Base-by-base conservation (phyloP, 805 yeast genomes). In the Teunomyces panamensis region DNA sequence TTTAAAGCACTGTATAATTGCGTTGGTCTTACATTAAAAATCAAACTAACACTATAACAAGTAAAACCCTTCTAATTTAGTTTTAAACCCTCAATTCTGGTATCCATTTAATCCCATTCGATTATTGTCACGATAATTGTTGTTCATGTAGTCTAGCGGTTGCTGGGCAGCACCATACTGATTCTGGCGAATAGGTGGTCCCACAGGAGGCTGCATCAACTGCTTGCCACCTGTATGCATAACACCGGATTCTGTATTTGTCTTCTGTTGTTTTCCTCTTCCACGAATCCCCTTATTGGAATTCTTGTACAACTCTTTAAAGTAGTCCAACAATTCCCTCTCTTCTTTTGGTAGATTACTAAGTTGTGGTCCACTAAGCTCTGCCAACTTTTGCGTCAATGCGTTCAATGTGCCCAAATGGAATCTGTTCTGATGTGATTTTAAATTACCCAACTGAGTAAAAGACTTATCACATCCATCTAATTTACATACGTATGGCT, bases 271-370 rank as follows among this genome's bases (percentile, higher is more conserved):
- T 52, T 81, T 87, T 4, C 97, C 97, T 49, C 97, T 79, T 26
- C 97, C 97, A 56, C 88, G 83, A 51, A 91, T 91, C 14, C 97
- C 97, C 59, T 89, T 81, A 61, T 91, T 91, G 39, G 94, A 81
- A 63, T 91, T 89, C 65, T 89, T 89, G 69, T 92, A 91, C 48
- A 91, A 74, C 34, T 81, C 79, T 37, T 90, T 83, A 66, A 91
- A 89, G 67, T 92, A 91, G 29, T 80, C 78, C 57, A 91, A 74
- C 55, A 89, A 60, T 34, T 83, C 85, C 50, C 80, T 73, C 58
- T 91, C 96, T 20, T 78, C 78, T 2, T 69, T 66, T 0, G 91
- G 87, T 27, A 80, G 64, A 49, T 71, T 69, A 36, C 75, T 73
- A 10, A 71, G 51, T 14, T 67, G 68, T 3, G 79, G 77, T 16